Evolutionary conservation across 2,329 filamentous ascomycete species (phyloP).

Genomic region (Nemania diffusa): DNA sequence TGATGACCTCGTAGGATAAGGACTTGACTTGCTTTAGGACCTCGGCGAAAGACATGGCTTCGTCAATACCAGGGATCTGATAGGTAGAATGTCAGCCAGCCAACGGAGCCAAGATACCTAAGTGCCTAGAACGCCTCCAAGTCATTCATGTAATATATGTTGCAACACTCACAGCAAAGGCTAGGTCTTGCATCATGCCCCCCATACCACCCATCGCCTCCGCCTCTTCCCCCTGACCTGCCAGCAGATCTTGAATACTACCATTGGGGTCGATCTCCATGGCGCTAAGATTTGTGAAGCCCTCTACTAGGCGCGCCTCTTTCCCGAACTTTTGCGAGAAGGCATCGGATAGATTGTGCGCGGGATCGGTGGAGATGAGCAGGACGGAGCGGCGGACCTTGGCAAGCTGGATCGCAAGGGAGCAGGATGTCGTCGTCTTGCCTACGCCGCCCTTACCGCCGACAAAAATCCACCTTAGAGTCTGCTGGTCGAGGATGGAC

Average conservation of each 20-base stretch:
- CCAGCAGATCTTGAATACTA: conserved; percentile 93
- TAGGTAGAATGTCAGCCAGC: conserved; percentile 25
- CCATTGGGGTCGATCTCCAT: conserved; percentile 99
- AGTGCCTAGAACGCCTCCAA: not conserved
- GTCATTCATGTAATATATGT: not conserved
- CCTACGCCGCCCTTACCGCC: conserved; percentile 98
- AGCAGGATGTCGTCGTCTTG: conserved; percentile 99
- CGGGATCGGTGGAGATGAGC: conserved; percentile 97
- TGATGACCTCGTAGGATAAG: conserved; percentile 97
- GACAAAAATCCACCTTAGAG: conserved; percentile 98
- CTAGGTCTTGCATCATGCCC: conserved; percentile 98
- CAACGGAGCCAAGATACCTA: not conserved
- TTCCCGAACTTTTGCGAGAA: conserved; percentile 99
- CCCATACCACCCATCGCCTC: conserved; percentile 74
- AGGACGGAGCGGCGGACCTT: conserved; percentile 94
- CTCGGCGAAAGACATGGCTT: conserved; percentile 99
- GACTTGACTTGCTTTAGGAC: conserved; percentile 99
- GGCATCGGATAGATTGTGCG: conserved; percentile 96
- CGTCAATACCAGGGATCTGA: conserved; percentile 96
- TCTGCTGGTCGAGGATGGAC: conserved; percentile 93
- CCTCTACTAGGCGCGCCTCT: conserved; percentile 91
- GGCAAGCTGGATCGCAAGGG: conserved; percentile 96
- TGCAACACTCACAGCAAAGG: conserved; percentile 80
- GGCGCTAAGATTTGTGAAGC: conserved; percentile 91
- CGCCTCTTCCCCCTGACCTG: conserved; percentile 77